Evolutionary conservation across 352 stramenopile genomes (phyloP).

Genomic region (Phytophthora hibernalis): DNA sequence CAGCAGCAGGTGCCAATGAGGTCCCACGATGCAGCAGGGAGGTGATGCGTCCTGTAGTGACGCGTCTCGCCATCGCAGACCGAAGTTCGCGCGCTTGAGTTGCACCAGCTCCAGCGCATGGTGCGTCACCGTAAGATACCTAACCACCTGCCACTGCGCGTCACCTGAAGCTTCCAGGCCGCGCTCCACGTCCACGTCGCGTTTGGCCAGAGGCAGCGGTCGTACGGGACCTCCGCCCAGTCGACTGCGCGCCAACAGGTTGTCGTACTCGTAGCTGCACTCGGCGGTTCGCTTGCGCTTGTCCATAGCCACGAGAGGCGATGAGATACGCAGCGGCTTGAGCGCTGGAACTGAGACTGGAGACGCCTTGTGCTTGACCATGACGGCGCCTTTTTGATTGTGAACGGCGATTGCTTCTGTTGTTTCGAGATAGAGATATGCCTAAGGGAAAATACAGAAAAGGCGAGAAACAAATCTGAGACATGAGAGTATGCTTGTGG

Average conservation of each 20-base stretch:
- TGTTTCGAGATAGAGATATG: neutral
- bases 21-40: slow-evolving; percentile 71
- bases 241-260: slow-evolving; percentile 28
- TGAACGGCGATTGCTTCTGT: neutral
- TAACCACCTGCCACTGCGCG: slow-evolving; percentile 34
- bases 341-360: neutral
- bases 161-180: neutral
- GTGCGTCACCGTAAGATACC: slow-evolving; percentile 7
- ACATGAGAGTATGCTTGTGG: neutral
- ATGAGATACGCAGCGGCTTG: slow-evolving; percentile 29
- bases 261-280: slow-evolving; percentile 36
- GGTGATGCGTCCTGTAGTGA: slow-evolving; percentile 11
- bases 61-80: slow-evolving; percentile 47
- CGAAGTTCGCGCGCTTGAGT: slow-evolving; percentile 62
- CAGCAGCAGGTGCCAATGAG: slow-evolving; percentile 82
- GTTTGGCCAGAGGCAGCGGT: slow-evolving; percentile 15
- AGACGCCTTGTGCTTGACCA: neutral
- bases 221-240: slow-evolving; percentile 21
- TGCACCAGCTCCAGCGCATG: slow-evolving; percentile 60
- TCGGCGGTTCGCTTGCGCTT: slow-evolving; percentile 28
- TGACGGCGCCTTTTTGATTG: neutral
- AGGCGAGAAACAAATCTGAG: neutral
- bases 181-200: slow-evolving; percentile 34
- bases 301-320: slow-evolving; percentile 27
- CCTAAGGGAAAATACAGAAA: neutral